Evolutionary conservation across 345 rosid genomes (phyloP), one percentile per base, ranked within the genome.

Genomic region (Salix purpurea): DNA sequence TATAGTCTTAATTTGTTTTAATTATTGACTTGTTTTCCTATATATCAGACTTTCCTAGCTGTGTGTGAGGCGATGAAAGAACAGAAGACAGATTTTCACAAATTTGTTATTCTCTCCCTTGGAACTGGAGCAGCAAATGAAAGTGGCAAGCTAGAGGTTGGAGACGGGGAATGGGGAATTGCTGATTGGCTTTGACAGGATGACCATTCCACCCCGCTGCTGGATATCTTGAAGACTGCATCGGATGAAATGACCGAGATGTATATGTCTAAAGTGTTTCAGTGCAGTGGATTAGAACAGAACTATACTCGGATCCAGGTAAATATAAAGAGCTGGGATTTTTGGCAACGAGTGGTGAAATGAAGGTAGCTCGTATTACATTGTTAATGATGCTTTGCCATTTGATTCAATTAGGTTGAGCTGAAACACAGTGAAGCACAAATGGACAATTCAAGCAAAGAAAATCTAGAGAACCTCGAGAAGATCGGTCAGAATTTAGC

Each of bases 261-360:
- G 14, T 78, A 50, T 14, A 2, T 48, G 37, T 77, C 80, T 36
- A 24, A 16, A 12, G 46, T 64, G 37, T 77, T 77, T 44, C 70
- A 10, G 44, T 36, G 7, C 65, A 58, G 75, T 48, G 24, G 28
- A 34, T 7, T 48, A 34, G 5, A 9, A 23, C 26, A 46, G 13
- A 71, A 77, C 52, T 65, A 77, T 71, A 69, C 70, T 23, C 58
- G 82, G 37, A 69, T 79, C 24, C 75, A 74, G 82, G 82, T 74
- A 61, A 14, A 50, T 16, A 15, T 40, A 50, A 50, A 50, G 5
- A 4, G 19, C 6, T 5, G 1, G 56, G 56, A 50, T 4, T 48
- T 15, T 48, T 48, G 54, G 21, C 21, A 4, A 50, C 56, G 19
- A 14, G 21, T 50, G 56, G 56, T 50, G 19, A 50, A 50, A 1